phyloP scores from a whole-genome alignment of 2,329 filamentous ascomycete genomes.

The Dendryphion nanum region DNA sequence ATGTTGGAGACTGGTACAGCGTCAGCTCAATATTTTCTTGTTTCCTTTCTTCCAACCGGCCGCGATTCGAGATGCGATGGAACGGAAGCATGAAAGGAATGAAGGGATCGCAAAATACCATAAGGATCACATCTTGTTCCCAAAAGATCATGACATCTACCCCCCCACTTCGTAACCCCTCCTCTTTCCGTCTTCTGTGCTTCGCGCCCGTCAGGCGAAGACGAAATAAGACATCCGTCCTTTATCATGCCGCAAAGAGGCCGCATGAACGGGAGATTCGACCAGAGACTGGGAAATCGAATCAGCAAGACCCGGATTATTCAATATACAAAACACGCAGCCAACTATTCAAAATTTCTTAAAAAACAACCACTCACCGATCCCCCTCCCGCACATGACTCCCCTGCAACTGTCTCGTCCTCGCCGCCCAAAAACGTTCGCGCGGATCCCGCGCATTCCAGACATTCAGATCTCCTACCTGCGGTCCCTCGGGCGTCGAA shows the following conservation, averaged over 20 bases:
- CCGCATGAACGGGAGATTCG: constrained; percentile 71
- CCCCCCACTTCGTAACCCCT: constrained; percentile 58
- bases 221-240: constrained; percentile 50
- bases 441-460: constrained; percentile 76
- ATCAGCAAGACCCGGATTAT: too few species aligned
- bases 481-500: constrained; percentile 72
- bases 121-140: constrained; percentile 85
- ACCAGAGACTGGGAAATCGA: too few species aligned
- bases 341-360: too few species aligned
- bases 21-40: background rate
- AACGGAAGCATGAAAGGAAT: constrained; percentile 2
- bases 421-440: constrained; percentile 78
- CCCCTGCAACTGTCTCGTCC: constrained; percentile 75
- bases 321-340: too few species aligned
- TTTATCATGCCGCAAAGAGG: constrained; percentile 67
- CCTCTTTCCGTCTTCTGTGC: constrained; percentile 47
- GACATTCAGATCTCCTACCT: constrained; percentile 81
- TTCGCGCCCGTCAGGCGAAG: constrained; percentile 38
- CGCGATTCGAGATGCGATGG: background rate
- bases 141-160: constrained; percentile 71
- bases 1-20: constrained; percentile 61
- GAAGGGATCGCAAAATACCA: constrained; percentile 27
- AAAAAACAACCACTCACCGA: too few species aligned
- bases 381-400: constrained; percentile 71
- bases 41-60: background rate